Conservation (phyloP, 129 eudicot genomes). For the Helichrysum umbraculigerum region DNA sequence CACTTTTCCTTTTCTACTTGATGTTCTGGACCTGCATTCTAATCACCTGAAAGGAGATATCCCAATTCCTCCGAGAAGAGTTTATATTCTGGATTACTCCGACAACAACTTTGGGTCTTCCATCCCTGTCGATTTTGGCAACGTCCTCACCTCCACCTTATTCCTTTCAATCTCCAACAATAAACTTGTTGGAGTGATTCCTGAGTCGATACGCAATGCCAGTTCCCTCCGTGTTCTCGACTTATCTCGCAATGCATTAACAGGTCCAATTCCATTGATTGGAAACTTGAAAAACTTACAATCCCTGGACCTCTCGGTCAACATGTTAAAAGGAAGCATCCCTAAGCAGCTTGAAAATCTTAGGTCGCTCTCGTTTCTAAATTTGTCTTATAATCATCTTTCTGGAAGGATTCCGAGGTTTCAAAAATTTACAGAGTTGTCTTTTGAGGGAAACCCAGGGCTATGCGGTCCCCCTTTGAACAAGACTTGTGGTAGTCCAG, state of each 20-base stretch:
- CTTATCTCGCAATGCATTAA: constrained; percentile 40
- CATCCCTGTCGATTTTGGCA: constrained; percentile 46
- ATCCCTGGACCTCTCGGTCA: constrained; percentile 37
- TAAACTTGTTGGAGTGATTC: constrained; percentile 45
- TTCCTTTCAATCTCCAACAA: constrained; percentile 53
- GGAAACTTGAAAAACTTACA: constrained; percentile 20
- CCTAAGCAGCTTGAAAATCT: constrained; percentile 23
- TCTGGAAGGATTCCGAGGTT: constrained; percentile 37
- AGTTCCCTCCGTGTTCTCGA: constrained; percentile 38
- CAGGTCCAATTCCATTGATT: constrained; percentile 25
- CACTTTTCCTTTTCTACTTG: constrained; percentile 25
- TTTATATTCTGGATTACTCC: constrained; percentile 52
- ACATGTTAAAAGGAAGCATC: constrained; percentile 35
- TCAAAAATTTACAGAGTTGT: constrained; percentile 21
- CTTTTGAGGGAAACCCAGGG: constrained; percentile 38
- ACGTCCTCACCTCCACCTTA: constrained; percentile 17
- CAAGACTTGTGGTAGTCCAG: constrained; percentile 23
- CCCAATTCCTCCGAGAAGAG: constrained; percentile 47
- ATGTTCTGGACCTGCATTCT: constrained; percentile 49
- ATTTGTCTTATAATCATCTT: constrained; percentile 36
- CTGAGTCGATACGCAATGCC: constrained; percentile 48
- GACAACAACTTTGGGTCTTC: constrained; percentile 44
- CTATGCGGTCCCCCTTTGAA: constrained; percentile 38
- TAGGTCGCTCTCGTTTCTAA: constrained; percentile 10
- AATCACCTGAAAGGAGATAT: constrained; percentile 46